Evolutionary conservation across 2,329 filamentous ascomycete species (phyloP).

Genomic region (Aspergillus phoenicis): DNA sequence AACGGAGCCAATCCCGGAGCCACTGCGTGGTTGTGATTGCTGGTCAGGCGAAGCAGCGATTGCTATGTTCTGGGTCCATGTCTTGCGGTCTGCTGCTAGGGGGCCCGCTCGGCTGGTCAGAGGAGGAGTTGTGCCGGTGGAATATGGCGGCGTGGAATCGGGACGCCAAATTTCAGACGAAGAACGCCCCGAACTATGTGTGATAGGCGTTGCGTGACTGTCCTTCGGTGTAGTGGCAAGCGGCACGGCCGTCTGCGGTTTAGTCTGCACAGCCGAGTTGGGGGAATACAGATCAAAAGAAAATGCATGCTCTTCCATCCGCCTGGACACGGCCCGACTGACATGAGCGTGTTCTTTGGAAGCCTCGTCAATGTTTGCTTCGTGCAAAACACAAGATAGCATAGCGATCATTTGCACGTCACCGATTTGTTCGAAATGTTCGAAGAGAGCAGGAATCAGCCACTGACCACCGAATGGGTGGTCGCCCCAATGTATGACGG

Average conservation of each 20-base stretch:
- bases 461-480: conserved; percentile 59
- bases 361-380: conserved; percentile 49
- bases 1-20: conserved; percentile 45
- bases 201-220: conserved; percentile 29
- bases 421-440: conserved; percentile 62
- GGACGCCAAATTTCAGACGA: conserved; percentile 55
- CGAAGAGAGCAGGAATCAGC: conserved; percentile 60
- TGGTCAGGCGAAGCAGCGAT: conserved; percentile 48
- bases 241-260: conserved; percentile 43
- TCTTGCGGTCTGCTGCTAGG: conserved; percentile 44
- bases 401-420: conserved; percentile 69
- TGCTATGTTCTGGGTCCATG: conserved; percentile 44
- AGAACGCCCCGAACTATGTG: conserved; percentile 54
- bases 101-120: conserved; percentile 45
- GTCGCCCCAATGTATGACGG: conserved; percentile 58
- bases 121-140: conserved; percentile 57
- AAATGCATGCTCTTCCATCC: conserved; percentile 48
- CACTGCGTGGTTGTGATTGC: conserved; percentile 40
- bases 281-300: conserved; percentile 53
- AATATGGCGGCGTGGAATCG: conserved; percentile 55
- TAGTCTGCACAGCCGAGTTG: conserved; percentile 43
- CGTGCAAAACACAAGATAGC: conserved; percentile 62
- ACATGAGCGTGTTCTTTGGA: conserved; percentile 22
- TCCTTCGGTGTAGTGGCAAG: conserved; percentile 39
- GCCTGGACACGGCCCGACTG: conserved; percentile 33